These are phyloP conservation scores for Paraglomus brasilianum DNA, from an alignment of 192 early-diverging fungal species.

Conservation along the genomic window DNA sequence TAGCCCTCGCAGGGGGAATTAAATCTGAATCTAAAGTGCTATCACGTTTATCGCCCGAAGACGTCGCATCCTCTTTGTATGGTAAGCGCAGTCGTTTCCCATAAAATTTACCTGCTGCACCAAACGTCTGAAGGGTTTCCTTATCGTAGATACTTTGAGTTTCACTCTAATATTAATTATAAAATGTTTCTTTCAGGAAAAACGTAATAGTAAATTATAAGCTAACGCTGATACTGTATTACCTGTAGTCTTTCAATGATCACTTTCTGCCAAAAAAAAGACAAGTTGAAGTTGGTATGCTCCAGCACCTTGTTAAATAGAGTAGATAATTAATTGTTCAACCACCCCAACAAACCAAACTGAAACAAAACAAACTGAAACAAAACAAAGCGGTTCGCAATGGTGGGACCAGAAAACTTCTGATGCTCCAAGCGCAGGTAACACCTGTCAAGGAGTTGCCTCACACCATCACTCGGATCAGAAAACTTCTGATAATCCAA, in stretches of 20 bases:
- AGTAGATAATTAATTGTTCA: constrained; percentile 4
- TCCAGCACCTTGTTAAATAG: constrained; percentile 24
- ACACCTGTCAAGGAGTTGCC: constrained; percentile 8
- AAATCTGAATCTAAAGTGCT: constrained; percentile 18
- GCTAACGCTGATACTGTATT: background rate
- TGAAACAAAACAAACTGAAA: constrained; percentile 3
- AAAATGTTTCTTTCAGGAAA: background rate
- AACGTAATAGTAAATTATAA: constrained; percentile 11
- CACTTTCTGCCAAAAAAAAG: constrained; percentile 19
- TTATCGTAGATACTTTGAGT: background rate
- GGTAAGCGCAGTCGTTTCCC: constrained; percentile 9
- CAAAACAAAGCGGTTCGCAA: constrained; percentile 18
- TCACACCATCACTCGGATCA: background rate
- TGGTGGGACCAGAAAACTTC: background rate
- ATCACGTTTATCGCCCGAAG: background rate
- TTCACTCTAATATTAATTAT: constrained; percentile 14
- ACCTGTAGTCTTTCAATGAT: constrained; percentile 17
- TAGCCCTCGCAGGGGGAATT: background rate
- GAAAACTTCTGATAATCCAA: constrained; percentile 9
- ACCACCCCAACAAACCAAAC: constrained; percentile 8
- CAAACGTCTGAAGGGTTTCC: constrained; percentile 17
- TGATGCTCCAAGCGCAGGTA: constrained; percentile 21
- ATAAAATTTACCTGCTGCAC: constrained; percentile 7
- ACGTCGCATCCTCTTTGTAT: background rate
- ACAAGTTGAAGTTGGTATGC: constrained; percentile 1